Evolutionary conservation across 2,329 filamentous ascomycete species (phyloP).

Genomic region (Xylariales sp.): DNA sequence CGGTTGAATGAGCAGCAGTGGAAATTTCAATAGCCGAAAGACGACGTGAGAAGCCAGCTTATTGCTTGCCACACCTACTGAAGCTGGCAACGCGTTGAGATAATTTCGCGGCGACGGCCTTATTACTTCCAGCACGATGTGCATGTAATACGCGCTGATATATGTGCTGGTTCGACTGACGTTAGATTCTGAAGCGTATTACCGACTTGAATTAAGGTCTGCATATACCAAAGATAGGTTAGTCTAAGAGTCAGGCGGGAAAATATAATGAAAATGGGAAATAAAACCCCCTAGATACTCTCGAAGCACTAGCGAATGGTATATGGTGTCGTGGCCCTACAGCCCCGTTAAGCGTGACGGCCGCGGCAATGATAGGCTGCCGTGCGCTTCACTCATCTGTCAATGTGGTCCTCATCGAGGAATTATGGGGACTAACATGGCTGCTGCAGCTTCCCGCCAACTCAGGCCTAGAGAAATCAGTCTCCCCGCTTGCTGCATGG

Average conservation of each 20-base stretch:
- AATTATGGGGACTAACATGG: constrained; percentile 19
- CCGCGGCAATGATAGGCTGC: constrained; percentile 6
- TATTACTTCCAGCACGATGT: constrained; percentile 6
- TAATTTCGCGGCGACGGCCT: constrained; percentile 1
- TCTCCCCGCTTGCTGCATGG: constrained; percentile 20
- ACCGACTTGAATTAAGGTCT: background rate
- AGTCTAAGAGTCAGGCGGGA: constrained; percentile 5
- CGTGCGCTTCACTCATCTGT: no score
- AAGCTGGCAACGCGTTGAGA: constrained; percentile 8
- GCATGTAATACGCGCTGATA: constrained; percentile 8
- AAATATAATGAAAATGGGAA: constrained; percentile 8
- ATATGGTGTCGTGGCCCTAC: constrained; percentile 11
- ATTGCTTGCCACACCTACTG: constrained; percentile 40
- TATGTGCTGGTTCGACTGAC: constrained; percentile 9
- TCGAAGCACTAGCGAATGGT: constrained; percentile 7
- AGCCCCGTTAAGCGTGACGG: constrained; percentile 9
- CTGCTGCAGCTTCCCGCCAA: constrained; percentile 18
- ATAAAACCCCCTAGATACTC: constrained; percentile 10
- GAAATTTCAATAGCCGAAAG: constrained; percentile 45
- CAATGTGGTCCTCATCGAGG: no score
- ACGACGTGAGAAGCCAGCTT: constrained; percentile 47
- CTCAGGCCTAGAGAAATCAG: constrained; percentile 18
- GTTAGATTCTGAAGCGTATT: no score
- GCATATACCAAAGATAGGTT: constrained; percentile 6
- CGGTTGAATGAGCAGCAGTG: constrained; percentile 45